Conservation (phyloP, 1,284 basidiomycete species). For the Gomphus sp. region DNA sequence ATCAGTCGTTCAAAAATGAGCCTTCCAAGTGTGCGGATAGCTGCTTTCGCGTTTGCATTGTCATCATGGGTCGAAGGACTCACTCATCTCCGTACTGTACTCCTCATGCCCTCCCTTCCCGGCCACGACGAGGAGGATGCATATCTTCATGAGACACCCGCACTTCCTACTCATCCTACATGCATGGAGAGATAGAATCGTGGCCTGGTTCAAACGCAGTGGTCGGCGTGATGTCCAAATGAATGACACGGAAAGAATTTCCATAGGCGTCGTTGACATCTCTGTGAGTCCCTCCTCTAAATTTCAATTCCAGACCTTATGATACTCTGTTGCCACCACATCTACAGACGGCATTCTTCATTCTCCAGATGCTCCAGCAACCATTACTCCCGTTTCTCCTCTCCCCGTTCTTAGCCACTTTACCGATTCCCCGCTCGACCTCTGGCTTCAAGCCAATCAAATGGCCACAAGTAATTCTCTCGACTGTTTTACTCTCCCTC, state of each 20-base stretch:
- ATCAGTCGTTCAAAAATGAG: background rate
- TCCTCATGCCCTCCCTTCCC: constrained; percentile 13
- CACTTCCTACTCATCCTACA: background rate
- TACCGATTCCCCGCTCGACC: constrained; percentile 14
- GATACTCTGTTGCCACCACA: background rate
- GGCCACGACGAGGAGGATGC: constrained; percentile 5
- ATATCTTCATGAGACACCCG: background rate
- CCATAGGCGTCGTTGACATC: constrained; percentile 15
- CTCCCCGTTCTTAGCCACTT: constrained; percentile 16
- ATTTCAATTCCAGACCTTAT: background rate
- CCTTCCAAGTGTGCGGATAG: background rate
- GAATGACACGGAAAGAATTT: constrained; percentile 13
- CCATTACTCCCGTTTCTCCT: constrained; percentile 18
- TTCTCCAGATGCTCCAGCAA: constrained; percentile 16
- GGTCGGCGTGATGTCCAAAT: constrained; percentile 12
- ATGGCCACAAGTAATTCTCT: constrained; percentile 14
- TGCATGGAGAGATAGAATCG: constrained; percentile 7
- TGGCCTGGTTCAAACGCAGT: constrained; percentile 12
- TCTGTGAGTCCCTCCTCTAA: constrained; percentile 11
- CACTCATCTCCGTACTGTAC: constrained; percentile 14
- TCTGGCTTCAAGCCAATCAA: constrained; percentile 10
- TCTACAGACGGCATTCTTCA: constrained; percentile 17
- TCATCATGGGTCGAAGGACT: constrained; percentile 19
- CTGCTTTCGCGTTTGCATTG: constrained; percentile 13
- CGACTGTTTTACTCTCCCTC: constrained; percentile 13